Evolutionary conservation across 805 yeast species (phyloP).

Genomic region (Brettanomyces anomalus): DNA sequence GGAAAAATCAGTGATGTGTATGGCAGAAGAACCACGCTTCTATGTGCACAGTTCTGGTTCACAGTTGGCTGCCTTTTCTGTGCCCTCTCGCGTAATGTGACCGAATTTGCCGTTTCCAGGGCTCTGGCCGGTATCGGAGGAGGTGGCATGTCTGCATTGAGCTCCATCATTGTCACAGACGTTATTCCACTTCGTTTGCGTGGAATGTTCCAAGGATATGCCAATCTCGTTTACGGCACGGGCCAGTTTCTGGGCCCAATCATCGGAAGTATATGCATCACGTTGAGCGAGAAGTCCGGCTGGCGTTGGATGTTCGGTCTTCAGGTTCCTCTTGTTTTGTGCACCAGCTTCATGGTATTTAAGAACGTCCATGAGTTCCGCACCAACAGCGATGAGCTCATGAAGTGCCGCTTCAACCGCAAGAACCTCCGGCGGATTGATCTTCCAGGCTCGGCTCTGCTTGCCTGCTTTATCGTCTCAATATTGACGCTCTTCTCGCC

Average conservation of each 20-base stretch:
- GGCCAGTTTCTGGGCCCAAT: slow-evolving; percentile 38
- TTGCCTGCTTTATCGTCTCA: slow-evolving; percentile 27
- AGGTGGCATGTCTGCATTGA: slow-evolving; percentile 44
- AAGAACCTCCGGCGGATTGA: slow-evolving; percentile 30
- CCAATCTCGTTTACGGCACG: slow-evolving; percentile 28
- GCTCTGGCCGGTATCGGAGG: slow-evolving; percentile 54
- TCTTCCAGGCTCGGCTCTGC: slow-evolving; percentile 30
- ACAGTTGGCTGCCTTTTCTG: slow-evolving; percentile 37
- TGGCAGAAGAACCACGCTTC: slow-evolving; percentile 40
- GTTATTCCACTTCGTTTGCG: slow-evolving; percentile 44
- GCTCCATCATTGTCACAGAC: slow-evolving; percentile 47
- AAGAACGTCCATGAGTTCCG: slow-evolving; percentile 27
- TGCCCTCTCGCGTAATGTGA: slow-evolving; percentile 31
- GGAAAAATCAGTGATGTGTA: slow-evolving; percentile 63
- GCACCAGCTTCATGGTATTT: slow-evolving; percentile 19
- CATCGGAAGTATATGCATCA: slow-evolving; percentile 31
- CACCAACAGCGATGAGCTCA: slow-evolving; percentile 14
- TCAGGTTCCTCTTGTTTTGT: slow-evolving; percentile 31
- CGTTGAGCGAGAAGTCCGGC: slow-evolving; percentile 26
- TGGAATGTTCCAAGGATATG: slow-evolving; percentile 46
- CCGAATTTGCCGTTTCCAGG: slow-evolving; percentile 38
- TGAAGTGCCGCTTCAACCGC: slow-evolving; percentile 22
- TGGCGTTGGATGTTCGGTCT: slow-evolving; percentile 37
- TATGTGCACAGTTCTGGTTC: slow-evolving; percentile 36
- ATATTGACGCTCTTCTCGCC: slow-evolving; percentile 27